Evolutionary conservation across 768 basidiomycete genomes (phyloP).

Genomic region (Suillus variegatus): DNA sequence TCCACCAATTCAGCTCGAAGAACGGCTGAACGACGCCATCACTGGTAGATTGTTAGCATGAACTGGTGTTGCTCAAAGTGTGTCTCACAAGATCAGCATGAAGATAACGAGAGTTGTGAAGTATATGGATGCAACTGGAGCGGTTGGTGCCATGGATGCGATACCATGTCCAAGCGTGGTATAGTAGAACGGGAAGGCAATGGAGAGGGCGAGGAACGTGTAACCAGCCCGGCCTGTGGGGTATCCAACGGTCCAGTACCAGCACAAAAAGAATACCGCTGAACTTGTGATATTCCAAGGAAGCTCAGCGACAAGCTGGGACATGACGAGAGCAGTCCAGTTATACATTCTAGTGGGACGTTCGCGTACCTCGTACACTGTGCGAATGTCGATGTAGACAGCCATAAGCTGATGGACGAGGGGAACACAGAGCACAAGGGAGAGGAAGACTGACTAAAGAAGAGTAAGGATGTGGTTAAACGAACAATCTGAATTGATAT

Average conservation of each 20-base stretch:
- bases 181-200: conserved; percentile 62
- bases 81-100: conserved; percentile 50
- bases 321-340: conserved; percentile 59
- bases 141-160: conserved; percentile 59
- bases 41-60: conserved; percentile 3
- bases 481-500: conserved; percentile 13
- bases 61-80: background rate
- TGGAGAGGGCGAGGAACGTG: conserved; percentile 52
- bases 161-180: conserved; percentile 62
- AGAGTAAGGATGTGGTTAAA: background rate
- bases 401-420: conserved; percentile 66
- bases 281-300: conserved; percentile 65
- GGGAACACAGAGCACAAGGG: conserved; percentile 49
- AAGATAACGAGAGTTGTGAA: conserved; percentile 63
- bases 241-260: conserved; percentile 74
- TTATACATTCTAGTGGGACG: conserved; percentile 64
- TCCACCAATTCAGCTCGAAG: conserved; percentile 65
- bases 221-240: conserved; percentile 53
- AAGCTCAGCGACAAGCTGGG: conserved; percentile 56
- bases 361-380: conserved; percentile 66
- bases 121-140: conserved; percentile 58
- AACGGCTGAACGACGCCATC: conserved; percentile 71
- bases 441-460: conserved; percentile 55
- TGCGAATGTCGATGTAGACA: conserved; percentile 58
- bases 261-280: conserved; percentile 59